Conservation (phyloP, 108 stramenopile species). For the Parmales sp. region DNA sequence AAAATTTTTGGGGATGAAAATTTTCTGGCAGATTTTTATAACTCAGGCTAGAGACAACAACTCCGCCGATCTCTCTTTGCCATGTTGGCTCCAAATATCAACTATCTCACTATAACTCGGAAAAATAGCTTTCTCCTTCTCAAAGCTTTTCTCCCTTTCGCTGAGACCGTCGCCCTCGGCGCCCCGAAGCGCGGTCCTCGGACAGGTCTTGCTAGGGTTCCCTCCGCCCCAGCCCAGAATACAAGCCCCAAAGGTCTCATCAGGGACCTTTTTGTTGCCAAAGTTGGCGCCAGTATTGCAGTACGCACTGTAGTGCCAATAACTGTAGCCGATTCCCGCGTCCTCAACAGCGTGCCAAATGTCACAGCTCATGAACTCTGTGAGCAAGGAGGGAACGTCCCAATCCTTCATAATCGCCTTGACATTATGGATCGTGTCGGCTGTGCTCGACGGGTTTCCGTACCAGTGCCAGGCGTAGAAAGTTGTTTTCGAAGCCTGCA, state of each 20-base stretch:
- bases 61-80: too few relatives aligned
- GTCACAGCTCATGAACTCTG: slow-evolving; percentile 13
- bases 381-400: slow-evolving; percentile 14
- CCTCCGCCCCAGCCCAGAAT: slow-evolving; percentile 10
- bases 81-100: too few relatives aligned
- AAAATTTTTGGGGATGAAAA: too few relatives aligned
- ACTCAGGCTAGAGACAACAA: too few relatives aligned
- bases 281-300: slow-evolving; percentile 13
- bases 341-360: background rate
- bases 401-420: background rate
- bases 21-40: too few relatives aligned
- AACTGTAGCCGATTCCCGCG: slow-evolving; percentile 3
- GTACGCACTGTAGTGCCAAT: slow-evolving; percentile 15
- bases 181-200: too few relatives aligned
- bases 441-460: background rate
- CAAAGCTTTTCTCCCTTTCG: too few relatives aligned
- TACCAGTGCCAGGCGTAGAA: slow-evolving; percentile 18
- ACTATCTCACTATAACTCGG: too few relatives aligned
- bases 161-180: too few relatives aligned
- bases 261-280: background rate
- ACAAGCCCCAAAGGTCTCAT: slow-evolving; percentile 4
- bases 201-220: slow-evolving; percentile 2
- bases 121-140: too few relatives aligned
- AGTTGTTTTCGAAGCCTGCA: background rate
- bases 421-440: slow-evolving; percentile 6